Base-by-base conservation (phyloP, 2,329 filamentous ascomycete species). In the Aspergillus pseudoterreus region DNA sequence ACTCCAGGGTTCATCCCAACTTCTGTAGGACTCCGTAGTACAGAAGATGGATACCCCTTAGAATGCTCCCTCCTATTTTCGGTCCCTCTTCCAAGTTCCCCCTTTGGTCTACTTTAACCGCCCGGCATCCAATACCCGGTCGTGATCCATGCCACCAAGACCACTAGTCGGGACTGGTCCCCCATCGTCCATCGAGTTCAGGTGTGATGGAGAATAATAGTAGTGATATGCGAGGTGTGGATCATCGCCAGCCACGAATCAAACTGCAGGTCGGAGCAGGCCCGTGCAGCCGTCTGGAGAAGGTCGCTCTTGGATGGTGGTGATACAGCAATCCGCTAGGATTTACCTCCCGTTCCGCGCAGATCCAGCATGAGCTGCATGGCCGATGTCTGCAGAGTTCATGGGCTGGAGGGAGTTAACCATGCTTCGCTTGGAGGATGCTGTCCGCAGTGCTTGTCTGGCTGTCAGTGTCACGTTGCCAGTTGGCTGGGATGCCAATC, bases 201-300 rank as follows among this genome's bases (percentile, higher is more conserved):
- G 44, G 27, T 30, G 35, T 41, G 35, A 36, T 36, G 42, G 33
- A 52, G 22, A 22, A 22, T 6, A 22, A 22, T 22, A 22, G 22
- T 22, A 22, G 22, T 49, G 45, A 47, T 53, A 49, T 42, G 51
- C 48, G 38, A 43, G 35, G 43, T 41, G 51, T 48, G 51, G 46
- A 45, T 32, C n/a, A 19, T 19, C 36, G 17, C 14, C 35, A n/a
- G 35, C 45, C 35, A 27, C 45, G 24, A 47, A 47, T 47, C 45
- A 47, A 9, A 4, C 14, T 14, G 17, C 45, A 15, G 4, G 19
- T 46, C 27, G 27, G 14, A 19, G 35, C 15, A 35, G 45, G 45
- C 36, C 45, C 45, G 45, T 47, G 45, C 45, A 30, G 36, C 21
- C 21, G 45, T 47, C 24, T 47, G 45, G 30, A 35, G 39, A 42